Percentiles rank a stretch among this genome's conserved stretches.
phyloP scores from a whole-genome alignment of 2,329 filamentous ascomycete genomes.

The Pseudocercospora cruenta region DNA sequence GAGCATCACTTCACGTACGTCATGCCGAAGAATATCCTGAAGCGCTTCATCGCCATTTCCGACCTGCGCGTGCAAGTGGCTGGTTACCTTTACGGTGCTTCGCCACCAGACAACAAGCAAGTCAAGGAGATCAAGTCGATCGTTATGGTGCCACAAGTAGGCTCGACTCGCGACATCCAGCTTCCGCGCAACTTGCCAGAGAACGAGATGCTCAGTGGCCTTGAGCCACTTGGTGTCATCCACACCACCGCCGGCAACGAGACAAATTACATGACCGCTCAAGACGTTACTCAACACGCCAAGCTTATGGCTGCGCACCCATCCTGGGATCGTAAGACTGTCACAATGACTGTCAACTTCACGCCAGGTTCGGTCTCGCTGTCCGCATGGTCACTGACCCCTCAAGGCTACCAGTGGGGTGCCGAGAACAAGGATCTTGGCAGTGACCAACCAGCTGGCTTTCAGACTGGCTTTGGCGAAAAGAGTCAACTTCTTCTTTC shows the following conservation, averaged over 20 bases:
- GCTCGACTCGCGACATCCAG: conserved; percentile 88
- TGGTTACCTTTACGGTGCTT: conserved; percentile 90
- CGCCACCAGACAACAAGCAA: conserved; percentile 90
- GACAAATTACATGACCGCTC: conserved; percentile 91
- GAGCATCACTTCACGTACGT: conserved; percentile 91
- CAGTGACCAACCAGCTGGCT: conserved; percentile 92
- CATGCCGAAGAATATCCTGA: conserved; percentile 98
- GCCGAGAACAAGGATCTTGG: conserved; percentile 91
- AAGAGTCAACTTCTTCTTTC: conserved; percentile 93
- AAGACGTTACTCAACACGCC: conserved; percentile 92
- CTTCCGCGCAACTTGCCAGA: conserved; percentile 87
- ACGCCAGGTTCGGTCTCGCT: conserved; percentile 95
- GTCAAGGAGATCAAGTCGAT: conserved; percentile 97
- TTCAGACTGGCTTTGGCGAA: conserved; percentile 78
- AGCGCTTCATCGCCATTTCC: conserved; percentile 96
- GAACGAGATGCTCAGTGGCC: conserved; percentile 81
- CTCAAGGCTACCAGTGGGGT: conserved; percentile 94
- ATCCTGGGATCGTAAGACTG: conserved; percentile 83
- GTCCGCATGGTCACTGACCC: conserved; percentile 89
- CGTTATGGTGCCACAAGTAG: conserved; percentile 96
- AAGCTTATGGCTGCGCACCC: conserved; percentile 83
- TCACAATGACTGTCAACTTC: conserved; percentile 94
- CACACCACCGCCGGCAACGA: conserved; percentile 96
- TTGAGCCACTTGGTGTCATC: conserved; percentile 92
- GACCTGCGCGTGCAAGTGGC: conserved; percentile 96